These are phyloP conservation scores for Fusarium gaditjirri DNA, from an alignment of 2,329 filamentous ascomycete genomes.

Conservation along the genomic window DNA sequence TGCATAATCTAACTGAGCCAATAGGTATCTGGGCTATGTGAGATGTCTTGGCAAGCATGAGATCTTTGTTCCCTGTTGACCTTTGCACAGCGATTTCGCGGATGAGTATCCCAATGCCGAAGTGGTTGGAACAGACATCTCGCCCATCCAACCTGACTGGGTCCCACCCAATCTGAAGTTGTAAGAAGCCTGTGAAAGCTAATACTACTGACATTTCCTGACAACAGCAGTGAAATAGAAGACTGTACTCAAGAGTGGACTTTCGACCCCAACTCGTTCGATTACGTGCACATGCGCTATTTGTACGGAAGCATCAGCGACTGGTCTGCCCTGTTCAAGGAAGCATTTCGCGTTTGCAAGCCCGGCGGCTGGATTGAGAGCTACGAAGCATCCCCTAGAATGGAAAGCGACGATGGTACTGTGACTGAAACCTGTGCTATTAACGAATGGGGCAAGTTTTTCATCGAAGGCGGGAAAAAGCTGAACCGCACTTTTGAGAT, in stretches of 20 bases:
- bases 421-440: constrained; percentile 44
- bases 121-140: constrained; percentile 65
- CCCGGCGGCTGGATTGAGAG: constrained; percentile 62
- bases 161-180: constrained; percentile 59
- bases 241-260: constrained; percentile 48
- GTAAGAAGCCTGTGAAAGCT: not conserved
- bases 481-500: constrained; percentile 46
- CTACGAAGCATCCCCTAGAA: constrained; percentile 44
- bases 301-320: constrained; percentile 67
- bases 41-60: constrained; percentile 8
- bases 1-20: rapidly evolving
- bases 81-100: constrained; percentile 57
- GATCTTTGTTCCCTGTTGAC: rapidly evolving
- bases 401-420: constrained; percentile 48
- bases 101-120: constrained; percentile 56
- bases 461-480: constrained; percentile 46
- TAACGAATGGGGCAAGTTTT: constrained; percentile 45
- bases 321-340: constrained; percentile 63
- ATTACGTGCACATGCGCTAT: constrained; percentile 69
- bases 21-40: constrained; percentile 57
- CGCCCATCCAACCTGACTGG: constrained; percentile 66
- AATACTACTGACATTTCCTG: rapidly evolving
- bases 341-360: constrained; percentile 62
- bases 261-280: constrained; percentile 54
- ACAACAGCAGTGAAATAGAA: constrained; percentile 36